phyloP scores from a whole-genome alignment of 345 rosid species.

The Rhizophora apiculata region DNA sequence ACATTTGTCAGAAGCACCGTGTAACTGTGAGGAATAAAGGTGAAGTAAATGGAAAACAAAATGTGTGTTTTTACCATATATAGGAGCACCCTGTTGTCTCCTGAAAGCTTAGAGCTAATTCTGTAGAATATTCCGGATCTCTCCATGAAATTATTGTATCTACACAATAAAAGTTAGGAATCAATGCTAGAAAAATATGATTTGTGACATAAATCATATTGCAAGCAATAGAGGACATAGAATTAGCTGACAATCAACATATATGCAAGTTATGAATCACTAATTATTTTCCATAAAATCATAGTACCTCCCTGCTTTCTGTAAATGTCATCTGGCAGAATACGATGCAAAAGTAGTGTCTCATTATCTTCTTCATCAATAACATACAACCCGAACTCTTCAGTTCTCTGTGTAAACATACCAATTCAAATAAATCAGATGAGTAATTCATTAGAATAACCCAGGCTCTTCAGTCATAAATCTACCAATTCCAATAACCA shows the following conservation, averaged over 20 bases:
- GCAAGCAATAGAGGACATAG: not conserved
- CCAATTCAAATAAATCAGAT: constrained; percentile 23
- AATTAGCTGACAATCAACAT: not conserved
- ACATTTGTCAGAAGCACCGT: not conserved
- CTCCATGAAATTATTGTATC: constrained; percentile 98
- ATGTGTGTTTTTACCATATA: constrained; percentile 51
- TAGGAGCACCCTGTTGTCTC: constrained; percentile 92
- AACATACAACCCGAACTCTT: constrained; percentile 72
- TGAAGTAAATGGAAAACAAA: not conserved
- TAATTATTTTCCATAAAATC: constrained; percentile 5
- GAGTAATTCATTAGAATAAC: not conserved
- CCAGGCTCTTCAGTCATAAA: not conserved
- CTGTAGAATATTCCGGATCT: constrained; percentile 84
- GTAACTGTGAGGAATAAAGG: not conserved
- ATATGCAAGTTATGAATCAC: not conserved
- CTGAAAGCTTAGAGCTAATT: constrained; percentile 96
- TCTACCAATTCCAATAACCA: not conserved
- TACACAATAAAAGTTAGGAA: constrained; percentile 25
- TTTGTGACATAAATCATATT: not conserved
- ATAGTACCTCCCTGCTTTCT: constrained; percentile 87
- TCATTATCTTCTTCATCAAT: constrained; percentile 82
- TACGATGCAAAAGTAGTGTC: constrained; percentile 73
- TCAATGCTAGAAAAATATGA: not conserved
- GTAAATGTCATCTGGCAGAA: constrained; percentile 74
- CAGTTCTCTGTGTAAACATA: constrained; percentile 57